These are phyloP conservation scores for Tolypocladium paradoxum DNA, from an alignment of 2,329 filamentous ascomycete genomes.

Conservation along the genomic window DNA sequence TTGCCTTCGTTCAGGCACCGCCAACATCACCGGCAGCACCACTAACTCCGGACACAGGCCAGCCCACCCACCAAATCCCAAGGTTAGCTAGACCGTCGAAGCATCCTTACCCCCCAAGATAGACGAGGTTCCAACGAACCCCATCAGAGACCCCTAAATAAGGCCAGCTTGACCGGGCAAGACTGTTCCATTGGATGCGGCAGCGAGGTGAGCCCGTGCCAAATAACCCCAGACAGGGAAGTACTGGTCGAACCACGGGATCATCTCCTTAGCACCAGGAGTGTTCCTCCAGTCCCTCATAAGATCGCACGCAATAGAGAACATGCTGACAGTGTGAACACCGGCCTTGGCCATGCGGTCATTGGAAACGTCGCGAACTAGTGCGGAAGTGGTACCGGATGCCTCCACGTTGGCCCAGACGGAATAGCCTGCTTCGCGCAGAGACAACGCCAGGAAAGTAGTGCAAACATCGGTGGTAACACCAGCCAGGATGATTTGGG, in stretches of 20 bases:
- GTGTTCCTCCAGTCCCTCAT: slow-evolving; percentile 59
- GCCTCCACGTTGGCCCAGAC: slow-evolving; percentile 67
- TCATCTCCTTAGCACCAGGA: slow-evolving; percentile 41
- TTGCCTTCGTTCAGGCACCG: too few species aligned
- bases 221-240: slow-evolving; percentile 54
- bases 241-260: slow-evolving; percentile 55
- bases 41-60: too few species aligned
- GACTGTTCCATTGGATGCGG: not conserved
- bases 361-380: slow-evolving; percentile 13
- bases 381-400: slow-evolving; percentile 51
- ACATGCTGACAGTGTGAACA: slow-evolving; percentile 16
- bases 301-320: slow-evolving; percentile 54
- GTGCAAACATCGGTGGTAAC: slow-evolving; percentile 70
- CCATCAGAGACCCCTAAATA: not conserved
- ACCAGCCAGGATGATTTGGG: slow-evolving; percentile 61
- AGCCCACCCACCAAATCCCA: too few species aligned
- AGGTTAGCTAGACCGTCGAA: too few species aligned
- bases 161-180: not conserved
- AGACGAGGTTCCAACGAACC: too few species aligned
- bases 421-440: slow-evolving; percentile 58
- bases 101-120: too few species aligned
- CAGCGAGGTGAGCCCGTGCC: slow-evolving; percentile 28
- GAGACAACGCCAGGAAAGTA: slow-evolving; percentile 61
- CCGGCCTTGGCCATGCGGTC: not conserved
- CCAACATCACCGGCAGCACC: too few species aligned